phyloP scores from a whole-genome alignment of 2,329 filamentous ascomycete genomes.

The Fusarium pseudoanthophilum region DNA sequence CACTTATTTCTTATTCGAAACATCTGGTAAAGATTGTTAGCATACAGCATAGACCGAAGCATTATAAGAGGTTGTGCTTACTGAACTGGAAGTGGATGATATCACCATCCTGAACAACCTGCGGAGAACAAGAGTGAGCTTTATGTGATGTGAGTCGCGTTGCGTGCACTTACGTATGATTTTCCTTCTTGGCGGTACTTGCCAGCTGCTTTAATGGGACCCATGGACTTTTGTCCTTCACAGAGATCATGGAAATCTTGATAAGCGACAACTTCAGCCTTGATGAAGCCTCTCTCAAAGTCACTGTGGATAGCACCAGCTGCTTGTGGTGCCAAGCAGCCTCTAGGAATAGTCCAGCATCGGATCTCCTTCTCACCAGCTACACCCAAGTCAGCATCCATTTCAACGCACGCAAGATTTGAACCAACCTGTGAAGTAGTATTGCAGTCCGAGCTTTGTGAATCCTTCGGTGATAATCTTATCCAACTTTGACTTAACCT shows the following conservation, averaged over 20 bases:
- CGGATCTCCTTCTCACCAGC: conserved; percentile 59
- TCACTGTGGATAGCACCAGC: conserved; percentile 56
- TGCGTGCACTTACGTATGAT: conserved; percentile 49
- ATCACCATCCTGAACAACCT: conserved; percentile 56
- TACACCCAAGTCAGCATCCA: conserved; percentile 9
- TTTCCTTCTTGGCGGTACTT: conserved; percentile 59
- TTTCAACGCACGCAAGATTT: rapidly evolving
- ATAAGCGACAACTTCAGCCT: conserved; percentile 58
- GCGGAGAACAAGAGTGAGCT: conserved; percentile 30
- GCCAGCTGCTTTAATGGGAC: conserved; percentile 57
- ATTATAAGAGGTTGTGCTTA: conserved; percentile 30
- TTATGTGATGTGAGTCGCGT: background rate
- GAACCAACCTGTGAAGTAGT: conserved; percentile 55
- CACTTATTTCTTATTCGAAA: conserved; percentile 40
- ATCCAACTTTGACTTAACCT: conserved; percentile 54
- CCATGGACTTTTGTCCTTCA: conserved; percentile 57
- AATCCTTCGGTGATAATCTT: conserved; percentile 59
- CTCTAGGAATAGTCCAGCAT: conserved; percentile 56
- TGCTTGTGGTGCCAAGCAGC: conserved; percentile 54
- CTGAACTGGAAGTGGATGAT: conserved; percentile 59
- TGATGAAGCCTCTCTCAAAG: conserved; percentile 58
- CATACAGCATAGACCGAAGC: rapidly evolving
- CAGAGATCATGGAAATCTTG: conserved; percentile 58
- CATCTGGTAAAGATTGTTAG: conserved; percentile 10
- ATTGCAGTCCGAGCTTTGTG: conserved; percentile 56